These are phyloP conservation scores for Mycena maculata DNA, from an alignment of 768 basidiomycete genomes.

Conservation along the genomic window DNA sequence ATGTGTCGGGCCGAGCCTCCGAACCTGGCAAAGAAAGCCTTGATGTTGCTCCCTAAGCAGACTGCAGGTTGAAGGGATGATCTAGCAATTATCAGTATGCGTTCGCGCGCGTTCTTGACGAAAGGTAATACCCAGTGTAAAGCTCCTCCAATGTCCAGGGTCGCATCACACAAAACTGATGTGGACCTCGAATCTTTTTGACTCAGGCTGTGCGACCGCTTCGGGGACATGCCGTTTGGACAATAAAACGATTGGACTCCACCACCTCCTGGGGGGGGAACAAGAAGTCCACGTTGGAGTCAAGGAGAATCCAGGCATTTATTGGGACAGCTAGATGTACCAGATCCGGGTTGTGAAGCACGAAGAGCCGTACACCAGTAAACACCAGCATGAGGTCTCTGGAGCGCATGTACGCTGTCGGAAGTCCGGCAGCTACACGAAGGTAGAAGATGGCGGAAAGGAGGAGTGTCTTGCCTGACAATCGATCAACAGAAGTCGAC, in stretches of 20 bases:
- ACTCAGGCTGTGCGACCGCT: background rate
- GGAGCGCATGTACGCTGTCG: slow-evolving; percentile 1
- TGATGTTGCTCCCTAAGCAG: slow-evolving; percentile 1
- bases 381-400: background rate
- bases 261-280: background rate
- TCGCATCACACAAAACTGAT: slow-evolving; percentile 13
- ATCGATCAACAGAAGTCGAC: background rate
- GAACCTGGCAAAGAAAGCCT: slow-evolving; percentile 12
- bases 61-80: slow-evolving; percentile 9
- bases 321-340: background rate
- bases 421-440: slow-evolving; percentile 12
- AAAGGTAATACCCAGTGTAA: slow-evolving; percentile 5
- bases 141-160: slow-evolving; percentile 20
- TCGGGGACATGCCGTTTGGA: slow-evolving; percentile 6
- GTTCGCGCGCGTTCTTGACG: background rate
- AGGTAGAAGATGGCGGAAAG: slow-evolving; percentile 4
- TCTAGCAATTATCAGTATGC: background rate
- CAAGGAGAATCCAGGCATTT: background rate
- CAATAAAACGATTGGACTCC: background rate
- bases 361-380: slow-evolving; percentile 1
- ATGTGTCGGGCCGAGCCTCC: slow-evolving; percentile 22
- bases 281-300: background rate
- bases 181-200: background rate
- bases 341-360: background rate
- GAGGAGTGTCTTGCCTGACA: slow-evolving; percentile 6